Evolutionary conservation across 1,284 basidiomycete genomes (phyloP).

Genomic region (Cutaneotrichosporon arboriforme): DNA sequence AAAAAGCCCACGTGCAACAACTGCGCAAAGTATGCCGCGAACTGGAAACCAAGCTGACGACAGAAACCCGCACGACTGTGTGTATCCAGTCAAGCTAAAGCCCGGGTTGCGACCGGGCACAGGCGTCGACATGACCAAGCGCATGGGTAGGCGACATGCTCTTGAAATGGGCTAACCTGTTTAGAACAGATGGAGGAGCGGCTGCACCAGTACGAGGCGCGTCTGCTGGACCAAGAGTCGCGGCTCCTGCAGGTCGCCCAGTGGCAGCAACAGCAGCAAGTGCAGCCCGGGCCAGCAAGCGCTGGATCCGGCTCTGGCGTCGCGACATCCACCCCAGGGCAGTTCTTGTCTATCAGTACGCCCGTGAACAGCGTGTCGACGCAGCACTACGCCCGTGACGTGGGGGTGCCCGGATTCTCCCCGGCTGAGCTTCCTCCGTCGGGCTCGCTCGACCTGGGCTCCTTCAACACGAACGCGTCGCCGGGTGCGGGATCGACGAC

Average conservation of each 20-base stretch:
- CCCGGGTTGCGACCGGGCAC: conserved; percentile 46
- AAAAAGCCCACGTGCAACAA: conserved; percentile 45
- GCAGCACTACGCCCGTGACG: neutral
- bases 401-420: conserved; percentile 1
- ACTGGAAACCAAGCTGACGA: neutral
- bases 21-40: conserved; percentile 35
- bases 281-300: neutral
- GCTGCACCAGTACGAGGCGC: conserved; percentile 30
- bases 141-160: conserved; percentile 34
- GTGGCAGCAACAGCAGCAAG: neutral
- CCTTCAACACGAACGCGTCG: conserved; percentile 24
- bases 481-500: conserved; percentile 25
- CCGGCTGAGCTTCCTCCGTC: conserved; percentile 5
- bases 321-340: neutral
- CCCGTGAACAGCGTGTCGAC: neutral
- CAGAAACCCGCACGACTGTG: conserved; percentile 38
- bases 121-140: conserved; percentile 41
- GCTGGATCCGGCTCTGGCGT: neutral
- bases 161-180: neutral
- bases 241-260: neutral
- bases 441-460: conserved; percentile 20
- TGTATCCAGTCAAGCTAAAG: conserved; percentile 45
- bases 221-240: conserved; percentile 10
- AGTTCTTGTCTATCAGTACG: neutral
- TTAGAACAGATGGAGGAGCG: conserved; percentile 38